A percentile compares a stretch with the other conserved stretches of the same genome.
Evolutionary conservation across 169 alveolate species (phyloP).

Genomic region (Plasmodium falciparum): DNA sequence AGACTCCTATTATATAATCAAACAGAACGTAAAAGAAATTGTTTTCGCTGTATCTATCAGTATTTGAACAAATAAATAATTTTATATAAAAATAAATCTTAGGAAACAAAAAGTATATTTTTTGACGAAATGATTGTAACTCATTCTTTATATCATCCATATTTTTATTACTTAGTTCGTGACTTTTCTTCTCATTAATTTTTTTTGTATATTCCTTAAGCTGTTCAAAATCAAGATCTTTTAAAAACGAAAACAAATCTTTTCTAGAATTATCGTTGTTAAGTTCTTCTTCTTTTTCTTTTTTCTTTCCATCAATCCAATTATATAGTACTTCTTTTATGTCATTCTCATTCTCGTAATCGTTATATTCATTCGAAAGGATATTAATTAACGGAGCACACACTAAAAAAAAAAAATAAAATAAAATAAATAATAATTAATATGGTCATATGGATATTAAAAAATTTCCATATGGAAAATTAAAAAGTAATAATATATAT

Average conservation of each 20-base stretch:
- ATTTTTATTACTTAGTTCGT: not conserved
- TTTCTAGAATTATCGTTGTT: not conserved
- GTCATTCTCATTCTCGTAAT: slow-evolving; percentile 20
- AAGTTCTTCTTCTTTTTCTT: slow-evolving; percentile 5
- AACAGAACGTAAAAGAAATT: slow-evolving; percentile 31
- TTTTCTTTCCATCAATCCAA: slow-evolving; percentile 20
- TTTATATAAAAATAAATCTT: slow-evolving; percentile 69
- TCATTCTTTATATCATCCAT: slow-evolving; percentile 3
- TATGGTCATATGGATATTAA: not conserved
- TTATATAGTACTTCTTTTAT: slow-evolving; percentile 28
- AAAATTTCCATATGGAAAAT: not conserved
- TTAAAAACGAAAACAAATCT: slow-evolving; percentile 15
- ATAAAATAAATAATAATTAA: not conserved
- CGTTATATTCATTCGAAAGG: slow-evolving; percentile 52
- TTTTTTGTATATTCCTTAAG: slow-evolving; percentile 23
- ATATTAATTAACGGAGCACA: slow-evolving; percentile 64
- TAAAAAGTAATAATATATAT: not conserved
- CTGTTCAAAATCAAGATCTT: slow-evolving; percentile 18
- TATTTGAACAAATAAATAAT: slow-evolving; percentile 56
- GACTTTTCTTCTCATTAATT: not conserved
- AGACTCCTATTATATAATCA: slow-evolving; percentile 38
- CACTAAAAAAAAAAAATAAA: slow-evolving; percentile 11
- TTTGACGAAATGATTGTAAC: slow-evolving; percentile 49
- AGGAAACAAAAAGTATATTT: slow-evolving; percentile 36
- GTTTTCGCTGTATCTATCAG: slow-evolving; percentile 47